phyloP scores from a whole-genome alignment of 2,329 filamentous ascomycete genomes.

The Diaporthe citri region DNA sequence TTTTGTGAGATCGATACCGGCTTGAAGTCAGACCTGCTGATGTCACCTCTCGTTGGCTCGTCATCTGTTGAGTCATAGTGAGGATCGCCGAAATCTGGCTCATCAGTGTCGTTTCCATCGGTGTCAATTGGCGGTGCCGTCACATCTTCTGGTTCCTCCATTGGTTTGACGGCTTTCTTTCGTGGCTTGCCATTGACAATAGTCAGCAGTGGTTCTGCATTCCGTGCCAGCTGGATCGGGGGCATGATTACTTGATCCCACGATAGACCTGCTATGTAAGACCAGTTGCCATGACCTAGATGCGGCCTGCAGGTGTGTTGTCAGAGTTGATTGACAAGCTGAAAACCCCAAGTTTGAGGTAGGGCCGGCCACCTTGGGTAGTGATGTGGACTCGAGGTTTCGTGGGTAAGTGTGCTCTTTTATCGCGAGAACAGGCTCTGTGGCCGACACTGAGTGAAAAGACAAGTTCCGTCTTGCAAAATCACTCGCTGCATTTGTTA shows the following conservation, averaged over 20 bases:
- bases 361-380: neutral
- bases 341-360: neutral
- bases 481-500: neutral
- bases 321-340: neutral
- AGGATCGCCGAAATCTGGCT: constrained; percentile 11
- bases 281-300: neutral
- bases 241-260: neutral
- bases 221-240: neutral
- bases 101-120: constrained; percentile 45
- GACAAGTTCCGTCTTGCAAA: neutral
- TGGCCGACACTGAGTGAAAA: neutral
- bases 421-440: neutral
- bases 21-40: constrained; percentile 51
- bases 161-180: neutral
- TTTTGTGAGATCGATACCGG: constrained; percentile 23
- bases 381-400: neutral
- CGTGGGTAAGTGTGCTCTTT: neutral
- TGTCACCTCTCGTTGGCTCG: constrained; percentile 46
- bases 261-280: constrained; percentile 10
- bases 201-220: constrained; percentile 20
- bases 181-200: constrained; percentile 36
- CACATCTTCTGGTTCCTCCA: constrained; percentile 43
- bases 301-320: neutral
- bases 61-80: constrained; percentile 42
- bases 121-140: constrained; percentile 44